Evolutionary conservation across 2,329 filamentous ascomycete genomes (phyloP).

Genomic region (Talaromyces islandicus): DNA sequence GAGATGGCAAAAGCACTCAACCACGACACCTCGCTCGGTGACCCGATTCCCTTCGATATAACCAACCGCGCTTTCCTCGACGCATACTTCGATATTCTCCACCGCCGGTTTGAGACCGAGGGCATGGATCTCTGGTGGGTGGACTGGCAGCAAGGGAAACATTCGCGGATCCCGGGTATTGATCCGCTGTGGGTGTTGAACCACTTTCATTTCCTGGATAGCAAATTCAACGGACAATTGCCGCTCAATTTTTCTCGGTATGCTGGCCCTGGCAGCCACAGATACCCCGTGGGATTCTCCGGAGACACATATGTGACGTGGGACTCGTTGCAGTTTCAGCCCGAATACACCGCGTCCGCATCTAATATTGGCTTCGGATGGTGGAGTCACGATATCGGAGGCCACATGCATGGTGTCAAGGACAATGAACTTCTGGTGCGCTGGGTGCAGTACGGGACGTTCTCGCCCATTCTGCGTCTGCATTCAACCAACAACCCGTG

Average conservation of each 20-base stretch:
- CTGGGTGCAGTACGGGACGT: conserved; percentile 58
- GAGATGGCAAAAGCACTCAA: conserved; percentile 49
- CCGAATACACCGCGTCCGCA: conserved; percentile 61
- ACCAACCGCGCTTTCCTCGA: conserved; percentile 50
- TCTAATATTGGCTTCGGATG: conserved; percentile 64
- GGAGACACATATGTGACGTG: conserved; percentile 57
- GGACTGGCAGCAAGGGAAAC: conserved; percentile 60
- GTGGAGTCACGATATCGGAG: conserved; percentile 66
- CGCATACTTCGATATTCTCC: conserved; percentile 54
- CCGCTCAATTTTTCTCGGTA: conserved; percentile 57
- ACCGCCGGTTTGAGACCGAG: conserved; percentile 49
- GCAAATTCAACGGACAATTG: conserved; percentile 28
- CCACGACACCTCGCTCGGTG: conserved; percentile 45
- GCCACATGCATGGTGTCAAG: conserved; percentile 51
- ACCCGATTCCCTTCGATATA: conserved; percentile 53
- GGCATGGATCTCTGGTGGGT: conserved; percentile 63
- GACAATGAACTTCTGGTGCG: conserved; percentile 55
- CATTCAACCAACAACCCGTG: conserved; percentile 55
- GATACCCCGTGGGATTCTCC: conserved; percentile 61
- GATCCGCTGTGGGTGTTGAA: conserved; percentile 62
- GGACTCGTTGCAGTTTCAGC: conserved; percentile 57
- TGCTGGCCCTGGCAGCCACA: conserved; percentile 57
- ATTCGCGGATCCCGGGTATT: conserved; percentile 50
- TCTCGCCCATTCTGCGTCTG: conserved; percentile 56
- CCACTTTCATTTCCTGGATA: conserved; percentile 58